phyloP scores from a whole-genome alignment of 805 yeast species.

The Scheffersomyces amazonensis region DNA sequence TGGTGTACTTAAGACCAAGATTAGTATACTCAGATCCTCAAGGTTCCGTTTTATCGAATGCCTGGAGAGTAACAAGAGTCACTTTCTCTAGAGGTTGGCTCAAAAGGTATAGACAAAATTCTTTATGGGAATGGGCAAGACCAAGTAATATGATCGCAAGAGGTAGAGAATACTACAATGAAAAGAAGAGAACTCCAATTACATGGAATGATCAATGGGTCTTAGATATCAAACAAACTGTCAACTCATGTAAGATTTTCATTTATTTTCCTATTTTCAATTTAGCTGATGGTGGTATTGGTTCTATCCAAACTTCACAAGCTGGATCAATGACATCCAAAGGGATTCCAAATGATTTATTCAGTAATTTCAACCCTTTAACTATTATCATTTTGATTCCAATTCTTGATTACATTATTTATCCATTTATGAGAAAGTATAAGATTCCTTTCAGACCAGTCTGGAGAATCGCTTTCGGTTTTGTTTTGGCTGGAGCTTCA shows the following conservation, averaged over 20 bases:
- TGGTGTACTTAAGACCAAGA: slow-evolving; percentile 22
- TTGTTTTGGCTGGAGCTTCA: slow-evolving; percentile 43
- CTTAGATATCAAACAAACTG: slow-evolving; percentile 41
- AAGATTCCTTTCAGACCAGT: slow-evolving; percentile 42
- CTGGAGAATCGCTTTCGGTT: slow-evolving; percentile 46
- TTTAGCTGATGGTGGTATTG: slow-evolving; percentile 48
- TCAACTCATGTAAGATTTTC: slow-evolving; percentile 45
- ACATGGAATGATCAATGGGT: slow-evolving; percentile 48
- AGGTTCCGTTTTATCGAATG: slow-evolving; percentile 47
- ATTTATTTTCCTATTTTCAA: slow-evolving; percentile 36
- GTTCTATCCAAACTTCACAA: slow-evolving; percentile 47
- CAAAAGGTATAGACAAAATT: slow-evolving; percentile 34
- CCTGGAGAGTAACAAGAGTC: slow-evolving; percentile 38
- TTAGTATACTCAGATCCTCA: slow-evolving; percentile 32
- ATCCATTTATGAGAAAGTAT: slow-evolving; percentile 44
- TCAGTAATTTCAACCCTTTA: slow-evolving; percentile 52
- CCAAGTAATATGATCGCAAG: slow-evolving; percentile 43
- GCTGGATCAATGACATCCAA: slow-evolving; percentile 52
- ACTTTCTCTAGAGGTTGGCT: slow-evolving; percentile 43
- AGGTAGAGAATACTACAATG: slow-evolving; percentile 34
- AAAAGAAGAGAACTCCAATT: slow-evolving; percentile 30
- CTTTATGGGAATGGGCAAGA: slow-evolving; percentile 50
- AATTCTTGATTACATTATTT: slow-evolving; percentile 44
- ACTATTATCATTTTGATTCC: slow-evolving; percentile 53
- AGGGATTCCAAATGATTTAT: slow-evolving; percentile 57